Evolutionary conservation across 805 yeast genomes (phyloP), one percentile per base, ranked within the genome.

Genomic region (Wickerhamiella kazuoi): DNA sequence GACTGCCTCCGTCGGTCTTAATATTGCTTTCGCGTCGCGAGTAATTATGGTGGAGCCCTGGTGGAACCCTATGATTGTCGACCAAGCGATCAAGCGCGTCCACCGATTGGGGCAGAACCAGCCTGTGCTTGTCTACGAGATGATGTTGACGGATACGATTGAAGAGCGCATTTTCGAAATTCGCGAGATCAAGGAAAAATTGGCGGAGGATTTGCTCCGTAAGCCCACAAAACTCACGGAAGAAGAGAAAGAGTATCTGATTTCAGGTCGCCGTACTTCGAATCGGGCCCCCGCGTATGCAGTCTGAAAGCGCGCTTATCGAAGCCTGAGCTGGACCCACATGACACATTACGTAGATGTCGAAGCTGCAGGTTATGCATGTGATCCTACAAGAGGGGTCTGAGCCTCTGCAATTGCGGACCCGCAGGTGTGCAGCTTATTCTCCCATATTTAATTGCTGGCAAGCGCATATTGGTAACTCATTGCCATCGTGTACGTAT

Each of bases 41-140:
- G 69, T 67, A 13, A 47, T 66, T 1, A 41, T 67, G 34, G 38
- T 57, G 7, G 71, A 67, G 41, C 68, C 69, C 5, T 67, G 71
- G 69, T 67, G 70, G 70, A 67, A 68, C 47, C 72, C 70, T 16
- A 65, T 65, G 57, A 54, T 68, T n/a, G 57, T 53, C 2, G 69
- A 63, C 42, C 74, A 68, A 44, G 74, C 74, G 1, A 60, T 69
- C 39, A 72, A 66, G 41, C 57, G 72, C 20, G 72, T 67, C 8
- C 69, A 68, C 46, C 56, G 72, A 7, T 53, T 68, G 9, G 72
- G 72, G 3, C 72, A 68, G 45, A 61, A 56, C 4, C 43, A 47
- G 17, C 56, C 54, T 15, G 74, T 69, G 3, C 64, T 63, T 34
- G 68, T 68, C 8, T 55, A 61, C 43, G 68, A 68, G 40, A 50